Evolutionary conservation across 2,329 filamentous ascomycete species (phyloP).

Genomic region (Pseudopithomyces maydicus): DNA sequence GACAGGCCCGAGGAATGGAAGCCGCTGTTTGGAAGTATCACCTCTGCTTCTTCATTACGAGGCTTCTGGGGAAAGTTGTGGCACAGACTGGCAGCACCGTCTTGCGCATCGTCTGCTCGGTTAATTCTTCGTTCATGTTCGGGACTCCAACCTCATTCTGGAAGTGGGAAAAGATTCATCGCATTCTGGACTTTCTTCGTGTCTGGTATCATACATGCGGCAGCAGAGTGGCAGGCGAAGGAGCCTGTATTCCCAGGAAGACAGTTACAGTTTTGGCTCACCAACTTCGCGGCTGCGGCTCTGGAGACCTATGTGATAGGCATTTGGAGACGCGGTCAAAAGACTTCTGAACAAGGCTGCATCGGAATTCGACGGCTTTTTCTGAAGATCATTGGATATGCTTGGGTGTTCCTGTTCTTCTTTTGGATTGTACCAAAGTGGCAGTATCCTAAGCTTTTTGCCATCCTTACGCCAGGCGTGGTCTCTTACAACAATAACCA

Average conservation of each 20-base stretch:
- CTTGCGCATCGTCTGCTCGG: constrained; percentile 1
- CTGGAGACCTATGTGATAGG: neutral
- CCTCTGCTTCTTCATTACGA: neutral
- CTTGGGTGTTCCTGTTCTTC: constrained; percentile 4
- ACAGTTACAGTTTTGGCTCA: constrained; percentile 5
- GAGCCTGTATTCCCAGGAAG: neutral
- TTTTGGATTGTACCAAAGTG: constrained; percentile 3
- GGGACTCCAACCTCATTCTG: neutral
- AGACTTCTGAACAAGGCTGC: neutral
- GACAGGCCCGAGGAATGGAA: constrained; percentile 11
- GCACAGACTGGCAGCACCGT: neutral
- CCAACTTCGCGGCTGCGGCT: constrained; percentile 7
- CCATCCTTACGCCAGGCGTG: neutral
- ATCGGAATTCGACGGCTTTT: neutral
- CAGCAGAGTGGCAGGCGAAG: constrained; percentile 1
- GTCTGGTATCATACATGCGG: constrained; percentile 3
- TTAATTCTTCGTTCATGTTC: neutral
- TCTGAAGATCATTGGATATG: neutral
- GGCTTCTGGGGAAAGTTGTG: constrained; percentile 10
- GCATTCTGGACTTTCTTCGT: constrained; percentile 12
- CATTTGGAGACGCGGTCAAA: neutral
- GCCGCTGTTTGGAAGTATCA: constrained; percentile 4
- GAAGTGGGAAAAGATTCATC: neutral
- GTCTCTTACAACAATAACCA: neutral
- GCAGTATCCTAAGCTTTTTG: constrained; percentile 1